Conservation (phyloP, 2,329 filamentous ascomycete species). For the Penicillium sp. region DNA sequence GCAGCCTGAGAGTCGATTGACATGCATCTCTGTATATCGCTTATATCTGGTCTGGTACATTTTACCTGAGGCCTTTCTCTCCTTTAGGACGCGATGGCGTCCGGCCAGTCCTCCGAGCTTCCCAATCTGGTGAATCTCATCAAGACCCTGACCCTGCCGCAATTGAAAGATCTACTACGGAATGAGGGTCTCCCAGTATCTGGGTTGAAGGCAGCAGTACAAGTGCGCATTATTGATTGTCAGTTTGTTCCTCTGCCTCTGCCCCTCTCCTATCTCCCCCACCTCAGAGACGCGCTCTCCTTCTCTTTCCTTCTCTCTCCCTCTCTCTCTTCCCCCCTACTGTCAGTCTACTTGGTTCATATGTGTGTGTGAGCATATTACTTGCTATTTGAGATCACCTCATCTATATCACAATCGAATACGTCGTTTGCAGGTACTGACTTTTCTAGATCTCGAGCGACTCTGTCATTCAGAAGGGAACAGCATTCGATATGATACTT, state of each 20-base stretch:
- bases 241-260: constrained; percentile 43
- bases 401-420: background rate
- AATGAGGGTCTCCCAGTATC: constrained; percentile 73
- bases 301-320: constrained; percentile 1
- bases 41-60: constrained; percentile 21
- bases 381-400: background rate
- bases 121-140: constrained; percentile 45
- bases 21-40: constrained; percentile 29
- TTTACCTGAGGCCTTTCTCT: constrained; percentile 18
- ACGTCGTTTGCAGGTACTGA: background rate
- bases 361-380: no score
- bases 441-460: constrained; percentile 26
- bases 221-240: constrained; percentile 77
- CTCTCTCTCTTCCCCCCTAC: background rate
- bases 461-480: constrained; percentile 17
- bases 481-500: constrained; percentile 27
- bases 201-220: constrained; percentile 82
- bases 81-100: constrained; percentile 32
- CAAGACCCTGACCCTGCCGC: constrained; percentile 60
- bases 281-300: constrained; percentile 25
- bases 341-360: background rate
- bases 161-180: constrained; percentile 75
- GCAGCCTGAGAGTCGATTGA: constrained; percentile 15
- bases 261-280: background rate
- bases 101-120: constrained; percentile 42